Conservation (phyloP, 257 asterid genomes). For the Prunella vulgaris region DNA sequence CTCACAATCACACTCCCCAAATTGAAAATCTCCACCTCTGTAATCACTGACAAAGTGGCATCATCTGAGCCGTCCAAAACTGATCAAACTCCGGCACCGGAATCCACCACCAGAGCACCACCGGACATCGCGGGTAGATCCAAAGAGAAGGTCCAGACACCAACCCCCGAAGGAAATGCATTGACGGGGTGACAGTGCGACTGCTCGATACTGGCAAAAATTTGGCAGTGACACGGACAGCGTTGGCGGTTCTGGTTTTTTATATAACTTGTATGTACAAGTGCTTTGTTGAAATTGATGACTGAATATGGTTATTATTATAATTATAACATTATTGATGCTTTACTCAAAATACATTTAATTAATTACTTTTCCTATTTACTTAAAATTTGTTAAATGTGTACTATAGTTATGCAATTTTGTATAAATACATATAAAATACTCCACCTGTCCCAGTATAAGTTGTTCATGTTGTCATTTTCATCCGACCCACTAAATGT, state of each 20-base stretch:
- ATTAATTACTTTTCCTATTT: too few species aligned
- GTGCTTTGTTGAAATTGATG: constrained; percentile 22
- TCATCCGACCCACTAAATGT: too few species aligned
- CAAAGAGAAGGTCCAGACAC: neutral
- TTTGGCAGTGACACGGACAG: constrained; percentile 26
- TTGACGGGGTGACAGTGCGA: neutral
- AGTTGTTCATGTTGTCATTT: too few species aligned
- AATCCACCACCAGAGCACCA: neutral
- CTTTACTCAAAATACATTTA: too few species aligned
- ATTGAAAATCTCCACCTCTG: neutral
- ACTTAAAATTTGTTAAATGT: too few species aligned
- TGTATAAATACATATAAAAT: too few species aligned
- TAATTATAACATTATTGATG: neutral
- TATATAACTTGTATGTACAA: constrained; percentile 42
- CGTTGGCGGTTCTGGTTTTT: constrained; percentile 31
- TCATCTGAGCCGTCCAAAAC: constrained; percentile 1
- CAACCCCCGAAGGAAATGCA: neutral
- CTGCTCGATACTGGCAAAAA: constrained; percentile 9
- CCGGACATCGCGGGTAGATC: neutral
- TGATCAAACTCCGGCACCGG: constrained; percentile 16
- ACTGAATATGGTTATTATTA: neutral
- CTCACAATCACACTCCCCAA: constrained; percentile 53
- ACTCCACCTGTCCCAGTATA: too few species aligned
- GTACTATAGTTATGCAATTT: too few species aligned
- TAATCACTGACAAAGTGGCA: neutral